Evolutionary conservation across 2,329 filamentous ascomycete species (phyloP).

Genomic region (Achaetomium macrosporum): DNA sequence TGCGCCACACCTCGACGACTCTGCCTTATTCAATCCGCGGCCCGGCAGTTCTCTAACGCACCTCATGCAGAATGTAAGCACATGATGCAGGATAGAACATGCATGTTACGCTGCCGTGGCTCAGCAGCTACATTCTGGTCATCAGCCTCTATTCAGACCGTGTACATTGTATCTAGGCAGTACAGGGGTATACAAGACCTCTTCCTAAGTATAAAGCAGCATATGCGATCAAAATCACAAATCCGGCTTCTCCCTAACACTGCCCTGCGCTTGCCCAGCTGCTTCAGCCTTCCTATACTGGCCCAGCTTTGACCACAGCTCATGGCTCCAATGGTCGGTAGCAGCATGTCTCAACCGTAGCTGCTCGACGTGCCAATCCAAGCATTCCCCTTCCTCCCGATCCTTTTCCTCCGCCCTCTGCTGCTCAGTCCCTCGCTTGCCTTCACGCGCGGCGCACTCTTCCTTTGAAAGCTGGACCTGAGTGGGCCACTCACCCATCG

Average conservation of each 20-base stretch:
- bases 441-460: slow-evolving; percentile 29
- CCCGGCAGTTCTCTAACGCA: too few relatives aligned
- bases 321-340: slow-evolving; percentile 41
- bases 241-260: slow-evolving; percentile 1
- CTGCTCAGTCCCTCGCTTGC: too few relatives aligned
- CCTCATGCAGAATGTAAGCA: too few relatives aligned
- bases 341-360: slow-evolving; percentile 35
- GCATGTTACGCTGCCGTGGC: too few relatives aligned
- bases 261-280: not conserved
- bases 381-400: slow-evolving; percentile 40
- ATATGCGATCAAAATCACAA: not conserved
- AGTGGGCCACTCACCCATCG: slow-evolving; percentile 50
- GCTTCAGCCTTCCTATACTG: not conserved
- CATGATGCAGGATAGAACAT: too few relatives aligned
- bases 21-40: too few relatives aligned
- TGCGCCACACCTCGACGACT: too few relatives aligned
- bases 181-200: too few relatives aligned
- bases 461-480: slow-evolving; percentile 30
- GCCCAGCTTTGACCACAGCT: slow-evolving; percentile 34
- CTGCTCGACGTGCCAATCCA: slow-evolving; percentile 48
- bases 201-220: not conserved
- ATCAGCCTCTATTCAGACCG: too few relatives aligned
- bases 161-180: too few relatives aligned
- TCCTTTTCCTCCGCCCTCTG: slow-evolving; percentile 25
- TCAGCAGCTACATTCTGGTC: too few relatives aligned